Evolutionary conservation across 75 land plant species (phyloP), one percentile per base, ranked within the genome.

Genomic region (Selaginella moellendorffii): DNA sequence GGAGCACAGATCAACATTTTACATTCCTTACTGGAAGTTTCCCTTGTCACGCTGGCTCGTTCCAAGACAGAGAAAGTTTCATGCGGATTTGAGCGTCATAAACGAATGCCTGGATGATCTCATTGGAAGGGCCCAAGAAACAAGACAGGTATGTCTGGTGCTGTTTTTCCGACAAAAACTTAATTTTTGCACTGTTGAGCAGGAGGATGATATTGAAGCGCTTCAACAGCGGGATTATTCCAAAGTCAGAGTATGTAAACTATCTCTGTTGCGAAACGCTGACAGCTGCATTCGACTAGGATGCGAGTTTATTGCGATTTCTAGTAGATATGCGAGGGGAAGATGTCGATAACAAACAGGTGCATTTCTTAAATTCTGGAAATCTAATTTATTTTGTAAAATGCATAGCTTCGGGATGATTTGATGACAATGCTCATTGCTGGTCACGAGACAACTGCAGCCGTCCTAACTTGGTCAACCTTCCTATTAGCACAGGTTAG

Each of bases 341-440:
- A 65, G 97, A 95, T 72, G 85, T 75, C 52, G 96, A 81, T 76
- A 81, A 83, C 61, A 82, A 74, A 67, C 99, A 95, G 88, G 96
- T 85, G 62, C 63, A 22, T 63, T 36, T 5, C 5, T 36, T 36
- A 36, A 36, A 5, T 5, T 36, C 5, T 36, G 14, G 46, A 30
- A 2, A 20, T 52, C 12, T 52, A 28, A 17, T 61, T 24, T n/a
- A 51, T 42, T 65, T 28, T 24, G 20, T 24, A 12, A 53, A n/a
- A 52, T 65, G 10, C 24, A 65, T 12, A 54, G 26, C 28, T 95
- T 30, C 77, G 99, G 59, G 99, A 95, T 82, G 99, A 95, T 65
- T 78, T 95, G 52, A 95, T 95, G 99, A 95, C 99, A 23, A 89
- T 95, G 96, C 88, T 95, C 67, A 89, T 95, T 75, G 99, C 99